Percentiles rank a stretch among this genome's conserved stretches.
Evolutionary conservation across 208 protist genomes (phyloP).

Genomic region (Balamuthia mandrillaris): DNA sequence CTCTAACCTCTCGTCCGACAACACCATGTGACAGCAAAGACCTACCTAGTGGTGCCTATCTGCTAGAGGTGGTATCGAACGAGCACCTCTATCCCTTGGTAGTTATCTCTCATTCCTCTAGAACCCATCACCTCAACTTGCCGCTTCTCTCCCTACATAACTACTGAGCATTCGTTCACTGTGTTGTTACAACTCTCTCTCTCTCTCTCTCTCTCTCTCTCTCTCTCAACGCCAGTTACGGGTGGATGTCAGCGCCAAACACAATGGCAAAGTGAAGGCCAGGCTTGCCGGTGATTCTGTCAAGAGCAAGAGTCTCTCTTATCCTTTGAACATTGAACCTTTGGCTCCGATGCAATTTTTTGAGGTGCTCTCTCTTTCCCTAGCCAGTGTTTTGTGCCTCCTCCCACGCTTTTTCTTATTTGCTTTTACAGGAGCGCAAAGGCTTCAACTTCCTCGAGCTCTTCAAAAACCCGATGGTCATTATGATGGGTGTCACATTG

Average conservation of each 20-base stretch:
- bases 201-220: neutral
- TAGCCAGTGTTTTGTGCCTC: neutral
- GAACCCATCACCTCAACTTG: neutral
- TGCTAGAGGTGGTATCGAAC: neutral
- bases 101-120: neutral
- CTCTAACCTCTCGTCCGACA: too few relatives aligned
- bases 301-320: neutral
- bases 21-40: constrained; percentile 8
- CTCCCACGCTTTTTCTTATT: too few relatives aligned
- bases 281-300: neutral
- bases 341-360: neutral
- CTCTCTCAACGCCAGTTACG: neutral
- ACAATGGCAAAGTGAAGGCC: neutral
- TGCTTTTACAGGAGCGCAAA: neutral
- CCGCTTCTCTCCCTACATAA: neutral
- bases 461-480: constrained; percentile 5
- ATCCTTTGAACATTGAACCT: neutral
- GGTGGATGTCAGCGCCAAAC: neutral
- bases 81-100: neutral
- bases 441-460: neutral
- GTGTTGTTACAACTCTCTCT: too few relatives aligned
- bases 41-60: neutral
- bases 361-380: neutral
- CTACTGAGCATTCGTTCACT: too few relatives aligned
- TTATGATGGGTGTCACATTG: constrained; percentile 21